Percentiles rank a stretch among this genome's conserved stretches.
Evolutionary conservation across 306 rosid genomes (phyloP).

Genomic region (Benincasa hispida): DNA sequence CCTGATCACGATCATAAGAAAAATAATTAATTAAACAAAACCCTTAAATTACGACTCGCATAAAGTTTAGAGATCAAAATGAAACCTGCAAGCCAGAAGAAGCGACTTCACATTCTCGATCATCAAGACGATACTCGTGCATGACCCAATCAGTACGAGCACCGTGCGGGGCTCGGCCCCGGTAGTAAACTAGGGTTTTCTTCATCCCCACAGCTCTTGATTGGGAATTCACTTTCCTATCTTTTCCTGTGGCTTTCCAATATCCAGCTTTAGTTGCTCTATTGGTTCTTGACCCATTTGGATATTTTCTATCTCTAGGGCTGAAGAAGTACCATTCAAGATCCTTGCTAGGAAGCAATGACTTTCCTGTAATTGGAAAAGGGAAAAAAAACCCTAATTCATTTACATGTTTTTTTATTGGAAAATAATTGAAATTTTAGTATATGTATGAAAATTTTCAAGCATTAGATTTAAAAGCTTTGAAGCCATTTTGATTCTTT

Average conservation of each 20-base stretch:
- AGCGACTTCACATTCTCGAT: constrained; percentile 56
- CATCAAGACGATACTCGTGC: constrained; percentile 93
- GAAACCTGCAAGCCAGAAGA: constrained; percentile 51
- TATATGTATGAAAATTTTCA: neutral
- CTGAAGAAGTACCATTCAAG: constrained; percentile 95
- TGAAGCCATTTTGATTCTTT: neutral
- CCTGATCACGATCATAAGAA: constrained; percentile 22
- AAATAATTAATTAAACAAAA: neutral
- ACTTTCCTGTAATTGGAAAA: constrained; percentile 38
- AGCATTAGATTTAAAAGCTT: neutral
- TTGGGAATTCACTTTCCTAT: constrained; percentile 66
- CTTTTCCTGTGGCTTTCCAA: constrained; percentile 97
- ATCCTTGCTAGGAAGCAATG: constrained; percentile 85
- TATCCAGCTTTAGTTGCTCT: constrained; percentile 87
- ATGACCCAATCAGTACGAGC: constrained; percentile 83
- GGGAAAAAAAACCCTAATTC: neutral
- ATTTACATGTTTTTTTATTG: neutral
- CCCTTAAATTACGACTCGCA: too few species aligned
- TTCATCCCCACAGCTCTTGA: constrained; percentile 66
- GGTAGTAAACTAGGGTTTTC: constrained; percentile 87
- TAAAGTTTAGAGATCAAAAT: neutral
- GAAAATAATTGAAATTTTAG: neutral
- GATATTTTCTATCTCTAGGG: constrained; percentile 80
- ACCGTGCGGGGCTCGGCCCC: constrained; percentile 93
- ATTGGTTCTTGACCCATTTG: constrained; percentile 90